Percentiles rank a stretch among this genome's conserved stretches.
phyloP scores from a whole-genome alignment of 1,284 basidiomycete species.

The Apiotrichum sp. region DNA sequence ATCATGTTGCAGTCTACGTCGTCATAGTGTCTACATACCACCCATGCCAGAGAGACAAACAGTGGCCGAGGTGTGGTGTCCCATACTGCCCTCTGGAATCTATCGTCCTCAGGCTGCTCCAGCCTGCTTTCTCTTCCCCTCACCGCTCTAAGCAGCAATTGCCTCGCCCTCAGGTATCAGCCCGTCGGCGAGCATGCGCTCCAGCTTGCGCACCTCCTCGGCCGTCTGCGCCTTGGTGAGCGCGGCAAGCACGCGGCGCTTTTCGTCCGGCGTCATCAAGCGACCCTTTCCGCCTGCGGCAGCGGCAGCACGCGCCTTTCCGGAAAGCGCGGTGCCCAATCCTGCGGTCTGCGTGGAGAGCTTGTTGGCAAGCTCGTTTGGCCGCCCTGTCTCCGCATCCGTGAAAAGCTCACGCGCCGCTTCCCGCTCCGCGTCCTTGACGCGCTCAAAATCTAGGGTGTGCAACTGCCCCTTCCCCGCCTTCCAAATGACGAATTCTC shows the following conservation, averaged over 20 bases:
- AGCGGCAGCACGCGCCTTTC: slow-evolving; percentile 53
- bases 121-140: too few species aligned
- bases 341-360: slow-evolving; percentile 65
- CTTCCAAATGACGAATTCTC: slow-evolving; percentile 68
- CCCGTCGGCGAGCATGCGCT: slow-evolving; percentile 80
- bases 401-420: slow-evolving; percentile 68
- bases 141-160: slow-evolving; percentile 11
- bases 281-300: slow-evolving; percentile 53
- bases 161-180: slow-evolving; percentile 57
- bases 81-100: too few species aligned
- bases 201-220: slow-evolving; percentile 81
- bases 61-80: too few species aligned
- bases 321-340: slow-evolving; percentile 52
- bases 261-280: slow-evolving; percentile 87
- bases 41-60: too few species aligned
- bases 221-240: slow-evolving; percentile 84
- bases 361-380: slow-evolving; percentile 73
- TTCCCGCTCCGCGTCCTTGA: slow-evolving; percentile 84
- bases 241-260: slow-evolving; percentile 78
- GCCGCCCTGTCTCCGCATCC: slow-evolving; percentile 61
- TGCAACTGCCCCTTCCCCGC: slow-evolving; percentile 58
- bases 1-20: neutral
- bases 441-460: slow-evolving; percentile 92
- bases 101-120: too few species aligned
- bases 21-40: too few species aligned